Percentiles rank a stretch among this genome's conserved stretches.
phyloP scores from a whole-genome alignment of 192 early-diverging fungal genomes.

The Rhizoclosmatium globosum region DNA sequence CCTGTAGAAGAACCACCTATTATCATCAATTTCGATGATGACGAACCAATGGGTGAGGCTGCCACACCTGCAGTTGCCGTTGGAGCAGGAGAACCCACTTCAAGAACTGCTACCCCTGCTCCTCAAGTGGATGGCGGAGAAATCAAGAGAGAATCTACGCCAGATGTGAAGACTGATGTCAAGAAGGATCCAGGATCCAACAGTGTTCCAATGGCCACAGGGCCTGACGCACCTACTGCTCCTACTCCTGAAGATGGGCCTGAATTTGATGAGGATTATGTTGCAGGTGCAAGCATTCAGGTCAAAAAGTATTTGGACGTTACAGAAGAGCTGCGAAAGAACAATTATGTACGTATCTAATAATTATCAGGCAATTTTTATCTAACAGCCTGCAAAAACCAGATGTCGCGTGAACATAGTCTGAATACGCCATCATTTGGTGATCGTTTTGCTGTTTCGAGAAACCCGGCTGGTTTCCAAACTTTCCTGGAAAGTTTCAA shows the following conservation, averaged over 20 bases:
- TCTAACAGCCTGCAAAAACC: neutral
- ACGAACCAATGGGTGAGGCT: neutral
- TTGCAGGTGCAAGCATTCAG: neutral
- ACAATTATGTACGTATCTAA: slow-evolving; percentile 16
- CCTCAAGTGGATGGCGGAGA: neutral
- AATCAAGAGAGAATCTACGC: neutral
- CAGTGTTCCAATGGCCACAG: neutral
- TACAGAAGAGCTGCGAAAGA: slow-evolving; percentile 17
- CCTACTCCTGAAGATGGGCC: neutral
- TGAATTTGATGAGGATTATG: slow-evolving; percentile 30
- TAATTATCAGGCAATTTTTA: slow-evolving; percentile 4
- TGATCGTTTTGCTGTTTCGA: neutral
- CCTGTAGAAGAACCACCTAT: neutral
- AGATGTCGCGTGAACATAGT: slow-evolving; percentile 29
- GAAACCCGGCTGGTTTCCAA: neutral
- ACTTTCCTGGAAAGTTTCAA: slow-evolving; percentile 1
- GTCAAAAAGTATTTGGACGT: slow-evolving; percentile 1
- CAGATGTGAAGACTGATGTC: neutral
- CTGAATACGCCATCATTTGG: slow-evolving; percentile 16
- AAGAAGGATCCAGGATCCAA: neutral
- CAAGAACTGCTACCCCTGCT: too few relatives aligned
- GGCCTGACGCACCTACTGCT: neutral
- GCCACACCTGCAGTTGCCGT: neutral
- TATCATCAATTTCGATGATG: slow-evolving; percentile 16
- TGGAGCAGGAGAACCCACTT: neutral